These are phyloP conservation scores for Eucalyptus camaldulensis DNA, from an alignment of 345 rosid genomes.

Conservation along the genomic window DNA sequence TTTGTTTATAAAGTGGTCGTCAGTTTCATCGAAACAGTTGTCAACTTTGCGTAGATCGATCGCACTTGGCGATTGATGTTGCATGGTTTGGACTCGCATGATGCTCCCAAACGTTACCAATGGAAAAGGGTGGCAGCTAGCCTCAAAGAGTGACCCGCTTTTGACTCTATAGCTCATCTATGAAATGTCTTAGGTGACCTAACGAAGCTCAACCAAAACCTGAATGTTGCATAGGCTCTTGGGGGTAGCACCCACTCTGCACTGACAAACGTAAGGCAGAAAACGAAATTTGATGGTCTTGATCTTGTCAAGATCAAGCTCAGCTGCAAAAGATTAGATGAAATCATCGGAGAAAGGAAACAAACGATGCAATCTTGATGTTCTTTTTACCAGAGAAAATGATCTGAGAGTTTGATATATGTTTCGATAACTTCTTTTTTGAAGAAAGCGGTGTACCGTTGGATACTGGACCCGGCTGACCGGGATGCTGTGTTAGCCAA, in stretches of 20 bases:
- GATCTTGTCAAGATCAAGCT: not conserved
- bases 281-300: not conserved
- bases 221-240: not conserved
- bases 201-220: not conserved
- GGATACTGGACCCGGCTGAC: constrained; percentile 35
- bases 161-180: not conserved
- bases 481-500: constrained; percentile 52
- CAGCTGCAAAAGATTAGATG: not conserved
- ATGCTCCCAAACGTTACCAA: not conserved
- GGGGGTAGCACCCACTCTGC: not conserved
- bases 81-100: not conserved
- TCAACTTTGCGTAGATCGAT: not conserved
- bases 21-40: not conserved
- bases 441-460: constrained; percentile 42
- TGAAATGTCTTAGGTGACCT: not conserved
- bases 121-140: not conserved
- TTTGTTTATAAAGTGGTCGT: not conserved
- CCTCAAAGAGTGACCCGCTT: not conserved
- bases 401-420: not conserved
- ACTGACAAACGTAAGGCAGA: not conserved
- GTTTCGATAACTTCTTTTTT: not conserved
- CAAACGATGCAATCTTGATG: not conserved
- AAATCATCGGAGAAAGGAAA: not conserved
- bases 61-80: not conserved
- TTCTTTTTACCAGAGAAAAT: not conserved